phyloP scores from a whole-genome alignment of 2,329 filamentous ascomycete species.

The Teratosphaeria pseudoeucalypti region DNA sequence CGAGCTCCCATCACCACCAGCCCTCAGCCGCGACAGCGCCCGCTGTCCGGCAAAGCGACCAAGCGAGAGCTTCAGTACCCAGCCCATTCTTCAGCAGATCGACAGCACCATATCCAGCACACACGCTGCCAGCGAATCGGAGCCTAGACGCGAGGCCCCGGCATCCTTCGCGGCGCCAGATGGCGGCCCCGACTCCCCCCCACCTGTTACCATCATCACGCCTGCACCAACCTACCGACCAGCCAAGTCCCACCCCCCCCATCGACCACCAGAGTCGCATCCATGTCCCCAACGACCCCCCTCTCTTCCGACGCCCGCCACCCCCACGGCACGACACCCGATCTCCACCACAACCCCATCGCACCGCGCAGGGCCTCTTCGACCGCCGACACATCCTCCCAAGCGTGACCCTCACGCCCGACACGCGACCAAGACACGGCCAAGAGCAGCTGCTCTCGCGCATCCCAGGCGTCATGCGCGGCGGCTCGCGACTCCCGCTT shows the following conservation, averaged over 20 bases:
- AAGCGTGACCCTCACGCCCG: slow-evolving; percentile 10
- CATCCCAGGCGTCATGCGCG: slow-evolving; percentile 16
- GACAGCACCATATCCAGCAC: background rate
- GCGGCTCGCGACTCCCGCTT: slow-evolving; percentile 7
- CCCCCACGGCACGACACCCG: background rate
- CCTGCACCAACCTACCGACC: background rate
- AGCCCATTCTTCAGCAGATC: background rate
- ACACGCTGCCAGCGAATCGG: background rate
- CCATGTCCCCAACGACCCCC: background rate
- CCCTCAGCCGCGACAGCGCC: slow-evolving; percentile 31
- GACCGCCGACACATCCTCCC: slow-evolving; percentile 6
- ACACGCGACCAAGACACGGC: background rate
- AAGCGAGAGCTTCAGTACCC: background rate
- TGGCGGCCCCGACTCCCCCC: background rate
- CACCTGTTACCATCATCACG: background rate
- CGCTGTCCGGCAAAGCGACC: slow-evolving; percentile 9
- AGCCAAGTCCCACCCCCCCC: background rate
- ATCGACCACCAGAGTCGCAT: background rate
- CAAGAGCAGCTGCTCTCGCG: slow-evolving; percentile 10
- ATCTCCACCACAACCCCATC: slow-evolving; percentile 3
- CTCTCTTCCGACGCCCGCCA: background rate
- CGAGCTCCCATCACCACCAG: slow-evolving; percentile 9
- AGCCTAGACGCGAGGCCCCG: background rate
- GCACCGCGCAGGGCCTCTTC: slow-evolving; percentile 8
- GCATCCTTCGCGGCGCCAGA: background rate